Evolutionary conservation across 768 basidiomycete genomes (phyloP).

Genomic region (Kwoniella botswanensis): DNA sequence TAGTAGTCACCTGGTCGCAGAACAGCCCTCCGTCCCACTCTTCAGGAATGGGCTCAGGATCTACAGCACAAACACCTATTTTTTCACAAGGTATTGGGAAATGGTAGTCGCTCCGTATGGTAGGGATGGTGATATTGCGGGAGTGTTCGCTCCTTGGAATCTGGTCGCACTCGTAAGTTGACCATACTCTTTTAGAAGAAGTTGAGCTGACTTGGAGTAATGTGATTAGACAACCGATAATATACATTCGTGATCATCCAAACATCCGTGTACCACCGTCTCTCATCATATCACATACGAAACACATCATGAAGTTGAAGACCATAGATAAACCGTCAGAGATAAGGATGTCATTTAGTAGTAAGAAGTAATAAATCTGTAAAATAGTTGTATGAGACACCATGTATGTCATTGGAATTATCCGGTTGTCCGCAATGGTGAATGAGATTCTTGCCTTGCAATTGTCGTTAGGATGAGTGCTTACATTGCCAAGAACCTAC

Average conservation of each 20-base stretch:
- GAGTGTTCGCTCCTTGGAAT: conserved; percentile 11
- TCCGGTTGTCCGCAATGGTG: too few relatives aligned
- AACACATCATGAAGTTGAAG: not conserved
- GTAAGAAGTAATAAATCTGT: not conserved
- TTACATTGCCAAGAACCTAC: too few relatives aligned
- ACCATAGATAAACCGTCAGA: too few relatives aligned
- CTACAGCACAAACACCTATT: conserved; percentile 1
- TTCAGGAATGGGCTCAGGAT: conserved; percentile 7
- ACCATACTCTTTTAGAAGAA: not conserved
- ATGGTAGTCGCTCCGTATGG: conserved; percentile 11
- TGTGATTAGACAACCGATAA: not conserved
- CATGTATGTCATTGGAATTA: not conserved
- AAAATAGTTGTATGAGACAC: not conserved
- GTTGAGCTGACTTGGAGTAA: not conserved
- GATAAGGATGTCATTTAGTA: not conserved
- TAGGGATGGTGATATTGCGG: conserved; percentile 1
- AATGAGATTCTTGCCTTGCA: too few relatives aligned
- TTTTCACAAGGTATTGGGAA: conserved; percentile 18
- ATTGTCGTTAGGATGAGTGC: too few relatives aligned
- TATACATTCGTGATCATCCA: not conserved
- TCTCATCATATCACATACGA: not conserved
- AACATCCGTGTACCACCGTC: not conserved
- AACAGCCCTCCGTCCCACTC: not conserved
- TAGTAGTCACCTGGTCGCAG: conserved; percentile 9
- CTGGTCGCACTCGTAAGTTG: conserved; percentile 2